Conservation (phyloP, 208 protist genomes). For the Vickermania ingenoplastis region DNA sequence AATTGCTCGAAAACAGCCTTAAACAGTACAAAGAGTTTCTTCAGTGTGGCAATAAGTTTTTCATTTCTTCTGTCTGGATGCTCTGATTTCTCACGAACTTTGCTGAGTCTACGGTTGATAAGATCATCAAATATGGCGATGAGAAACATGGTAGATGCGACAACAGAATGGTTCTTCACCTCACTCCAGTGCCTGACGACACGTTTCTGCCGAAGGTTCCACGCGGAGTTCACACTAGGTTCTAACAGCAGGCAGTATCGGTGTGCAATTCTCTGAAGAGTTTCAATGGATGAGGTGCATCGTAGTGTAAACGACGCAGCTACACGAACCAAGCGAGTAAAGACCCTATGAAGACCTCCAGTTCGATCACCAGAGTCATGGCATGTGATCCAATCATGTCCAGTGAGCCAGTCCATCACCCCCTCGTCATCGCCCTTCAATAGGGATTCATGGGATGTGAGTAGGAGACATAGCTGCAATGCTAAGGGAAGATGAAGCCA, state of each 20-base stretch:
- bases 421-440: slow-evolving; percentile 19
- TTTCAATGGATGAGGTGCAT: slow-evolving; percentile 15
- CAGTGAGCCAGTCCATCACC: neutral
- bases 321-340: slow-evolving; percentile 63
- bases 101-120: neutral
- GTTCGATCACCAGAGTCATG: slow-evolving; percentile 1
- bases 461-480: slow-evolving; percentile 42
- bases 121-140: neutral
- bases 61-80: slow-evolving; percentile 18
- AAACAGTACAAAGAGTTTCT: slow-evolving; percentile 51
- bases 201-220: slow-evolving; percentile 22
- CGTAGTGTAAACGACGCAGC: slow-evolving; percentile 54
- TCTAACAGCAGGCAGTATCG: slow-evolving; percentile 41
- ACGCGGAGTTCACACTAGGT: slow-evolving; percentile 18
- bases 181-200: neutral
- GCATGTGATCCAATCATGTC: neutral
- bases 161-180: neutral
- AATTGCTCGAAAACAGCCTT: slow-evolving; percentile 46
- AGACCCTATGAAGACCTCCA: slow-evolving; percentile 72
- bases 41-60: slow-evolving; percentile 53
- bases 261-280: slow-evolving; percentile 26
- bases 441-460: slow-evolving; percentile 33
- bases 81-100: neutral
- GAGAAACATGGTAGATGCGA: neutral
- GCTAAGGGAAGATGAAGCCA: slow-evolving; percentile 74